Conservation (phyloP, 2,329 filamentous ascomycete species). For the Exophiala mesophila region DNA sequence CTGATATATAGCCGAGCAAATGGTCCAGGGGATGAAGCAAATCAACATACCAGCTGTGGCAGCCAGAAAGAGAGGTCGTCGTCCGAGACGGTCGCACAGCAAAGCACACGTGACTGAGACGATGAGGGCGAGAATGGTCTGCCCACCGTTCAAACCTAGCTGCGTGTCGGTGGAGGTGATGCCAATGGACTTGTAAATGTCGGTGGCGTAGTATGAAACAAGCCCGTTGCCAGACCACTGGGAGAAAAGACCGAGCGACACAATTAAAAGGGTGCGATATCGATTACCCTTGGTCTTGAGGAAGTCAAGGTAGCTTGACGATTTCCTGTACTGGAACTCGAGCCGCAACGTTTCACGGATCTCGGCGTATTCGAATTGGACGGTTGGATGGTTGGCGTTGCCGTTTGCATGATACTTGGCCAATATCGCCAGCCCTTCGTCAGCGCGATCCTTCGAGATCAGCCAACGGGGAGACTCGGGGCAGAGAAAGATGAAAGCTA, state of each 20-base stretch:
- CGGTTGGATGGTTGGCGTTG: slow-evolving; percentile 41
- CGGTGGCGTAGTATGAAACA: slow-evolving; percentile 34
- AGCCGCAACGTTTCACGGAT: slow-evolving; percentile 60
- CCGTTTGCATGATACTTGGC: slow-evolving; percentile 39
- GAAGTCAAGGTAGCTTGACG: slow-evolving; percentile 57
- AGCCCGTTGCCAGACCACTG: slow-evolving; percentile 53
- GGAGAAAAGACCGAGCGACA: slow-evolving; percentile 51
- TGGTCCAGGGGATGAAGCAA: slow-evolving; percentile 41
- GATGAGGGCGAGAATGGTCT: slow-evolving; percentile 56
- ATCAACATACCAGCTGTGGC: slow-evolving; percentile 36
- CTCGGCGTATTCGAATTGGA: slow-evolving; percentile 62
- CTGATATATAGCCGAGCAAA: slow-evolving; percentile 35
- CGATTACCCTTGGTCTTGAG: slow-evolving; percentile 55
- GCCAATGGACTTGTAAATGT: slow-evolving; percentile 47
- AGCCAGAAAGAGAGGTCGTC: slow-evolving; percentile 52
- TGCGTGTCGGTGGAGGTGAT: slow-evolving; percentile 48
- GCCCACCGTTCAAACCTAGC: slow-evolving; percentile 49
- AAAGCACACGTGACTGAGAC: slow-evolving; percentile 54
- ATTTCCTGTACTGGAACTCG: slow-evolving; percentile 48
- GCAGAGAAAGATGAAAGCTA: slow-evolving; percentile 56
- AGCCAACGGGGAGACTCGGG: slow-evolving; percentile 65
- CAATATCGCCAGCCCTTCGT: slow-evolving; percentile 29
- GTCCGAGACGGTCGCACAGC: slow-evolving; percentile 52
- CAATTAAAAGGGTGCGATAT: slow-evolving; percentile 49
- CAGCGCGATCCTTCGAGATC: slow-evolving; percentile 29